phyloP scores from a whole-genome alignment of 2,329 filamentous ascomycete species.

The Hansfordia pulvinata region DNA sequence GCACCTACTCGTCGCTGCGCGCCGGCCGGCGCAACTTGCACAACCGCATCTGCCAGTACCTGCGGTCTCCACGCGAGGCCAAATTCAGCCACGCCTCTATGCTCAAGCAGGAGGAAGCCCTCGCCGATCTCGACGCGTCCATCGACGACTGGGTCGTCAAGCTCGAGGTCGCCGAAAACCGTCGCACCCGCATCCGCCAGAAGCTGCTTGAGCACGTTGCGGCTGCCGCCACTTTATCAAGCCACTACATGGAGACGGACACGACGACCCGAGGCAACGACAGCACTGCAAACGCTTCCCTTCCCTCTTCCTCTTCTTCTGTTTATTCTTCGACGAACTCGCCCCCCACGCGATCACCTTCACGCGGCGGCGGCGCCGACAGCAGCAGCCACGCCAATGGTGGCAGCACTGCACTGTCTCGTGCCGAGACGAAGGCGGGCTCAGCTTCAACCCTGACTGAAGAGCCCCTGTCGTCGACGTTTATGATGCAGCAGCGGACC shows the following conservation, averaged over 20 bases:
- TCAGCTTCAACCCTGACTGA: no score
- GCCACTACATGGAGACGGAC: no score
- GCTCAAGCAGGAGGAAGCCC: constrained; percentile 66
- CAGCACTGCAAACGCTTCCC: constrained; percentile 16
- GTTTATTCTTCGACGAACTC: constrained; percentile 27
- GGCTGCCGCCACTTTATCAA: constrained; percentile 50
- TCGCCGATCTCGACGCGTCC: constrained; percentile 61
- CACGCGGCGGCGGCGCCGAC: no score
- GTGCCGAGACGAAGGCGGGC: no score
- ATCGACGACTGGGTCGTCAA: constrained; percentile 74
- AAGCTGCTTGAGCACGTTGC: constrained; percentile 74
- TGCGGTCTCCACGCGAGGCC: constrained; percentile 55
- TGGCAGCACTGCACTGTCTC: no score
- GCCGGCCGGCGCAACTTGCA: constrained; percentile 67
- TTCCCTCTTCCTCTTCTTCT: no score
- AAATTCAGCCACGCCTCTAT: constrained; percentile 64
- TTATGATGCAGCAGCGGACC: constrained; percentile 30
- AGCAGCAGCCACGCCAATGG: no score
- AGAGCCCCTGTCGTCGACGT: no score
- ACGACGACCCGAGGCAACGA: no score
- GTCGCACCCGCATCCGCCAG: constrained; percentile 60
- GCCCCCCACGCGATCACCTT: constrained; percentile 46
- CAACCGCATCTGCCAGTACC: constrained; percentile 62
- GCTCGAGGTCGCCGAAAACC: constrained; percentile 68
- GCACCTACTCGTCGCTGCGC: constrained; percentile 61